A percentile compares a stretch with the other conserved stretches of the same genome.
phyloP scores from a whole-genome alignment of 2,329 filamentous ascomycete species.

The Alternaria alternata region DNA sequence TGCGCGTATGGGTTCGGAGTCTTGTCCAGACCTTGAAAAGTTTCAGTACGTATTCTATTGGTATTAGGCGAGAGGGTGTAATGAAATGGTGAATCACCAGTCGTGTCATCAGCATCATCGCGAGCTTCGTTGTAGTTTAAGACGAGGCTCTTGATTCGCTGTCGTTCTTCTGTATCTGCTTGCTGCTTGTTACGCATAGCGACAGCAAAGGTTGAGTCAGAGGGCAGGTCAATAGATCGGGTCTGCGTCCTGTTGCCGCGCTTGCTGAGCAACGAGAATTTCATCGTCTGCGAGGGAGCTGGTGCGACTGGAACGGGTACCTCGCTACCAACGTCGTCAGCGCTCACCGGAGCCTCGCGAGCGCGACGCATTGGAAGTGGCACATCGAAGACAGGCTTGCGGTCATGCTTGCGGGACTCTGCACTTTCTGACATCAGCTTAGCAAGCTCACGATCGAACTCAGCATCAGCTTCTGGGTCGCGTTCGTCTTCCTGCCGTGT shows the following conservation, averaged over 20 bases:
- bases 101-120: slow-evolving; percentile 72
- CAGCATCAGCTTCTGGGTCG: slow-evolving; percentile 92
- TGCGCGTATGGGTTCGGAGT: slow-evolving; percentile 54
- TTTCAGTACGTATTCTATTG: slow-evolving; percentile 58
- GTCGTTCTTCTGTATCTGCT: slow-evolving; percentile 93
- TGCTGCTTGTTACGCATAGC: slow-evolving; percentile 97
- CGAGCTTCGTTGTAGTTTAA: slow-evolving; percentile 89
- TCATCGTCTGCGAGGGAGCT: slow-evolving; percentile 73
- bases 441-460: slow-evolving; percentile 96
- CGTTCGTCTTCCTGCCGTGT: slow-evolving; percentile 88
- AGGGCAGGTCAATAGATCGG: slow-evolving; percentile 85
- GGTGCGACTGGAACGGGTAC: slow-evolving; percentile 47
- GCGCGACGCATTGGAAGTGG: slow-evolving; percentile 85
- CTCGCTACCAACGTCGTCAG: slow-evolving; percentile 54
- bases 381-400: slow-evolving; percentile 94
- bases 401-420: slow-evolving; percentile 94
- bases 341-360: slow-evolving; percentile 63
- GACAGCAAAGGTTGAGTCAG: slow-evolving; percentile 92
- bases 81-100: slow-evolving; percentile 68
- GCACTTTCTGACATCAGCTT: slow-evolving; percentile 98
- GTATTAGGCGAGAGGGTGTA: slow-evolving; percentile 55
- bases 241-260: slow-evolving; percentile 96
- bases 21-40: slow-evolving; percentile 51
- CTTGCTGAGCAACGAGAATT: slow-evolving; percentile 95
- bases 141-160: slow-evolving; percentile 97